A percentile compares a stretch with the other conserved stretches of the same genome.
phyloP scores from a whole-genome alignment of 345 rosid genomes.

The Camelina laxa region DNA sequence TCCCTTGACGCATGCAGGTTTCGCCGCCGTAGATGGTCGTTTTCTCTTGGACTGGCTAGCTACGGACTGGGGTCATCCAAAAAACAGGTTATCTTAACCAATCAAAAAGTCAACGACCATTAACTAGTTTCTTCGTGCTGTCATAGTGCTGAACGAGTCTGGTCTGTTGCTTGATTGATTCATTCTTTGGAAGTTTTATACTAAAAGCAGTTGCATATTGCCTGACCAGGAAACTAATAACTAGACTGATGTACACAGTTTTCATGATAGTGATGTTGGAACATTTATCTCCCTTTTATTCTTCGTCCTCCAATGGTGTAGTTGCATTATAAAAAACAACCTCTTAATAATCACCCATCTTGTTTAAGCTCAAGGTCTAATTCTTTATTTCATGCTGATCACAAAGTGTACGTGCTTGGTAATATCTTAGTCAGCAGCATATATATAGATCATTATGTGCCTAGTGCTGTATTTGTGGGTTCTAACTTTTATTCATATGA shows the following conservation, averaged over 20 bases:
- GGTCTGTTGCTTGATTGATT: slow-evolving; percentile 17
- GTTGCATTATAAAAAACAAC: neutral
- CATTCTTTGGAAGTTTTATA: slow-evolving; percentile 5
- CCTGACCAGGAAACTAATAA: neutral
- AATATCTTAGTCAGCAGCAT: no score
- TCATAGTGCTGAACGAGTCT: neutral
- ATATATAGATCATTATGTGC: no score
- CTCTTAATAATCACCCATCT: neutral
- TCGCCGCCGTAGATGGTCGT: neutral
- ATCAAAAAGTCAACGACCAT: slow-evolving; percentile 3
- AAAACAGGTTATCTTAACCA: neutral
- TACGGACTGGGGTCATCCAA: no score
- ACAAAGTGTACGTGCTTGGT: no score
- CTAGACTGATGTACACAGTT: no score
- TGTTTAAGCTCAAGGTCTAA: neutral
- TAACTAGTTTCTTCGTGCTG: neutral
- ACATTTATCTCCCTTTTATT: no score
- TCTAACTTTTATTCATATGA: slow-evolving; percentile 1
- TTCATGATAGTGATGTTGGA: neutral
- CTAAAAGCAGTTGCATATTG: no score
- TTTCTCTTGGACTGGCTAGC: neutral
- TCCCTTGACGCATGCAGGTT: no score
- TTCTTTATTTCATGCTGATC: no score
- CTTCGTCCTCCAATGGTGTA: no score
- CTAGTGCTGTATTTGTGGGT: neutral